Percentiles rank a stretch among this genome's conserved stretches.
Evolutionary conservation across 768 basidiomycete genomes (phyloP).

Genomic region (Suillus subaureus): DNA sequence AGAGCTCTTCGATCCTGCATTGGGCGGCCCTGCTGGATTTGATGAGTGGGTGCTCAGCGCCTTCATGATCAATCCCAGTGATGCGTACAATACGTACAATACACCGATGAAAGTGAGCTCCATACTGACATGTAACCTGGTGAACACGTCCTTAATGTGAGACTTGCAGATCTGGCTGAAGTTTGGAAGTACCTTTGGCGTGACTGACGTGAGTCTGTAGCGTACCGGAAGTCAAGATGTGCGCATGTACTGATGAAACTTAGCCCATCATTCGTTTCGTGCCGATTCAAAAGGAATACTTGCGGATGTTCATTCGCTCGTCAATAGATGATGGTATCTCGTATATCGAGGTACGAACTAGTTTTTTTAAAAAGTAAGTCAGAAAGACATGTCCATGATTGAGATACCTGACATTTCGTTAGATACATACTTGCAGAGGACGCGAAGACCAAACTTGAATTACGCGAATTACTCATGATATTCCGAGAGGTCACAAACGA

Average conservation of each 20-base stretch:
- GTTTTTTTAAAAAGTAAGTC: slow-evolving; percentile 40
- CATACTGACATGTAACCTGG: not conserved
- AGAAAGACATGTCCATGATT: not conserved
- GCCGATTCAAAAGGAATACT: slow-evolving; percentile 20
- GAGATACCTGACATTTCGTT: not conserved
- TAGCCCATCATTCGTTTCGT: slow-evolving; percentile 32
- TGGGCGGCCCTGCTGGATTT: slow-evolving; percentile 45
- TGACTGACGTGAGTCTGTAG: slow-evolving; percentile 27
- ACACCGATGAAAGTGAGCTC: slow-evolving; percentile 39
- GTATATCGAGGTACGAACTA: slow-evolving; percentile 45
- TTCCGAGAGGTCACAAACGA: slow-evolving; percentile 38
- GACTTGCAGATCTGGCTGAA: slow-evolving; percentile 25
- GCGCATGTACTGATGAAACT: slow-evolving; percentile 26
- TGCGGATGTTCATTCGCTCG: slow-evolving; percentile 37
- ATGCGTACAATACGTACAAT: slow-evolving; percentile 46
- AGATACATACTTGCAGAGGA: slow-evolving; percentile 45
- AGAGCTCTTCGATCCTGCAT: slow-evolving; percentile 31
- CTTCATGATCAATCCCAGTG: slow-evolving; percentile 43
- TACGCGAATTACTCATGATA: slow-evolving; percentile 39
- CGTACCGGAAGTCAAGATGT: slow-evolving; percentile 19
- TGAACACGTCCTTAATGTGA: not conserved
- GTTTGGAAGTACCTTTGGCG: slow-evolving; percentile 20
- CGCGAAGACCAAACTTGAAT: slow-evolving; percentile 39
- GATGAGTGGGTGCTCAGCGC: slow-evolving; percentile 43
- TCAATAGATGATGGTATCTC: slow-evolving; percentile 48